phyloP scores from a whole-genome alignment of 2,329 filamentous ascomycete species.

The Fusarium dlaminii region DNA sequence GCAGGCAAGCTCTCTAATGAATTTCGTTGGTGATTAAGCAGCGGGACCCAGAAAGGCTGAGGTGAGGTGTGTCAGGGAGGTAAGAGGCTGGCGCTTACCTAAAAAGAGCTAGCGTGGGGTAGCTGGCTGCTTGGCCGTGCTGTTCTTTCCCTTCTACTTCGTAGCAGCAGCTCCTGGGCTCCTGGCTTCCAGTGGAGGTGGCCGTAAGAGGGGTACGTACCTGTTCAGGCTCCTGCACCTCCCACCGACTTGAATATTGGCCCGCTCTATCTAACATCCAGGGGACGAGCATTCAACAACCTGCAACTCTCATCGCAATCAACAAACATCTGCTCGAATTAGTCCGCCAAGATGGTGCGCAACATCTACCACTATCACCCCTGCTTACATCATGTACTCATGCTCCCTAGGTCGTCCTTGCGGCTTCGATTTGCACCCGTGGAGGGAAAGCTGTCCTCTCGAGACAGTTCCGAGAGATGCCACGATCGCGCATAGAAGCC shows the following conservation, averaged over 20 bases:
- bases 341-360: slow-evolving; percentile 53
- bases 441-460: slow-evolving; percentile 98
- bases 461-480: slow-evolving; percentile 97
- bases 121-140: background rate
- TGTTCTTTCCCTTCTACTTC: background rate
- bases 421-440: slow-evolving; percentile 97
- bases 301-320: slow-evolving; percentile 32
- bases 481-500: slow-evolving; percentile 94
- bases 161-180: slow-evolving; percentile 23
- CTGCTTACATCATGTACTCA: slow-evolving; percentile 29
- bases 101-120: slow-evolving; percentile 26
- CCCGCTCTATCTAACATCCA: slow-evolving; percentile 43
- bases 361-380: slow-evolving; percentile 2
- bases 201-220: slow-evolving; percentile 39
- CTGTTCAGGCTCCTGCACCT: slow-evolving; percentile 27
- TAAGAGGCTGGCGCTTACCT: slow-evolving; percentile 31
- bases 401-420: slow-evolving; percentile 84
- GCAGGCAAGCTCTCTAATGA: slow-evolving; percentile 9
- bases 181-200: slow-evolving; percentile 33
- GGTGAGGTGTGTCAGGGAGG: slow-evolving; percentile 6
- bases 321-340: slow-evolving; percentile 29
- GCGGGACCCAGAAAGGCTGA: slow-evolving; percentile 34
- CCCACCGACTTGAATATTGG: slow-evolving; percentile 45
- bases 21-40: slow-evolving; percentile 9
- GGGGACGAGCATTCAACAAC: slow-evolving; percentile 40